Evolutionary conservation across 1,284 basidiomycete species (phyloP).

Genomic region (Trichosporon faecale): DNA sequence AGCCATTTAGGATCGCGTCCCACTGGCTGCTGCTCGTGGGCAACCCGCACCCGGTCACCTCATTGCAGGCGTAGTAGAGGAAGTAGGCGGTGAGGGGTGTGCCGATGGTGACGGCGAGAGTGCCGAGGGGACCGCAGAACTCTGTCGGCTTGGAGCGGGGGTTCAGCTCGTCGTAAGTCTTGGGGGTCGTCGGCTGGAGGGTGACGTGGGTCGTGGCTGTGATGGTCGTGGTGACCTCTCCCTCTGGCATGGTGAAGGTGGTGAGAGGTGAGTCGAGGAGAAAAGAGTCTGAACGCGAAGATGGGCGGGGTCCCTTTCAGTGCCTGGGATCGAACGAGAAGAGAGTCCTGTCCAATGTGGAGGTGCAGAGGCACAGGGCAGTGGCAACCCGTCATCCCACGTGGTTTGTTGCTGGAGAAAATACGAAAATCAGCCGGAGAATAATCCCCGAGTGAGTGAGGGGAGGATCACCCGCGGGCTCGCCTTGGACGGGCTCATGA

Average conservation of each 20-base stretch:
- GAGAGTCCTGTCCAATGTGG: not conserved
- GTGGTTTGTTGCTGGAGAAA: not conserved
- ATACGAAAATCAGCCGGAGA: not conserved
- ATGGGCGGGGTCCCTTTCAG: not conserved
- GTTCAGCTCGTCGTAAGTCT: constrained; percentile 51
- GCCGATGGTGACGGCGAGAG: constrained; percentile 66
- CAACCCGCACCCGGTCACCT: constrained; percentile 63
- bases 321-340: constrained; percentile 1
- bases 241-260: not conserved
- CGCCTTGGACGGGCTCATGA: not conserved
- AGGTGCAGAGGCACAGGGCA: not conserved
- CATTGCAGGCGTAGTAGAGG: constrained; percentile 82
- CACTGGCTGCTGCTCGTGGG: constrained; percentile 40
- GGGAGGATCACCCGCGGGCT: not conserved
- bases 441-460: not conserved
- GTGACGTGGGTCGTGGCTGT: constrained; percentile 46
- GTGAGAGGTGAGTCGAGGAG: not conserved
- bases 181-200: constrained; percentile 39
- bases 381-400: not conserved
- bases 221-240: constrained; percentile 41
- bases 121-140: constrained; percentile 81
- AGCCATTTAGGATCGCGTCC: constrained; percentile 23
- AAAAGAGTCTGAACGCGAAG: not conserved
- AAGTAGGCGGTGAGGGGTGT: constrained; percentile 74
- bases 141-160: constrained; percentile 63